Conservation (phyloP, 345 rosid genomes). For the Eucalyptus paniculata region DNA sequence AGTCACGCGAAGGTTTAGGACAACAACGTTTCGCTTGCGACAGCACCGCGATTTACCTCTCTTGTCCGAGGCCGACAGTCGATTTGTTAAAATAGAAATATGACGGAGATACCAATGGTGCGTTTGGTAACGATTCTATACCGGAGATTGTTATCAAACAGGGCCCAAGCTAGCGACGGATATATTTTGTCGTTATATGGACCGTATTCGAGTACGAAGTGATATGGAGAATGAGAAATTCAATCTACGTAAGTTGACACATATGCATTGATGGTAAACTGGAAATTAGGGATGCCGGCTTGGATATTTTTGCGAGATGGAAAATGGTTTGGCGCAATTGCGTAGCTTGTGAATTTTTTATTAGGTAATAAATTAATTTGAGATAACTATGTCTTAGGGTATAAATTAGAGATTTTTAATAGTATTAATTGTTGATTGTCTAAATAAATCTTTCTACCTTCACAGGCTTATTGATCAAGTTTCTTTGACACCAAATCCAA, state of each 20-base stretch:
- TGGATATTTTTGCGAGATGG: neutral
- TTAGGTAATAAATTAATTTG: neutral
- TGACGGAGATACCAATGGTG: too few relatives aligned
- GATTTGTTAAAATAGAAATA: neutral
- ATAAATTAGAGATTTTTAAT: neutral
- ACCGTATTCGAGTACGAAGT: neutral
- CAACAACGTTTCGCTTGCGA: neutral
- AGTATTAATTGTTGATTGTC: neutral
- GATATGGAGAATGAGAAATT: neutral
- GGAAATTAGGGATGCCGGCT: too few relatives aligned
- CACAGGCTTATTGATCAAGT: too few relatives aligned
- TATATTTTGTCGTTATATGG: neutral
- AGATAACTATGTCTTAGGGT: neutral
- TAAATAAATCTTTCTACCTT: too few relatives aligned
- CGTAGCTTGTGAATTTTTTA: neutral
- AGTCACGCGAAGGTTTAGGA: neutral
- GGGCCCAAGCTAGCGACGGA: too few relatives aligned
- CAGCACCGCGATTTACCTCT: neutral
- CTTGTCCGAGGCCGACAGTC: neutral
- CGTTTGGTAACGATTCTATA: too few relatives aligned
- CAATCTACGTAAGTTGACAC: neutral
- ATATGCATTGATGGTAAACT: neutral
- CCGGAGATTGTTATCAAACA: fast-evolving
- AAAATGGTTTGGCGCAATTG: neutral
- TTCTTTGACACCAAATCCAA: too few relatives aligned